Percentiles rank a stretch among this genome's conserved stretches.
Conservation (phyloP, 371 early-diverging fungal species). For the Mucor circinelloides region DNA sequence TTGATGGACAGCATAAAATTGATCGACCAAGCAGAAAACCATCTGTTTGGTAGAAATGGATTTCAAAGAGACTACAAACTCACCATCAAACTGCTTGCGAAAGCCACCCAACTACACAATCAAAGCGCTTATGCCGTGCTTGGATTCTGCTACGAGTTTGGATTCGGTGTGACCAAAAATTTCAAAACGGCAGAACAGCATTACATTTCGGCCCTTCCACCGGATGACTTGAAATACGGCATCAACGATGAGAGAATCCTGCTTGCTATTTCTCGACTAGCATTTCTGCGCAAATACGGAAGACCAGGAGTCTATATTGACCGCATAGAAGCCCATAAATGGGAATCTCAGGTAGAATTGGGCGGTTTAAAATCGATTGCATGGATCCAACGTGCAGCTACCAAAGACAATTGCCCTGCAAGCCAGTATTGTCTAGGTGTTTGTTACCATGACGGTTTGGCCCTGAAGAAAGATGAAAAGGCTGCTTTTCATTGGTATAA, state of each 20-base stretch:
- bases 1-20: neutral
- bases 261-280: slow-evolving; percentile 65
- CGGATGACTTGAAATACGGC: slow-evolving; percentile 39
- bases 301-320: slow-evolving; percentile 76
- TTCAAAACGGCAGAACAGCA: slow-evolving; percentile 57
- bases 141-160: slow-evolving; percentile 83
- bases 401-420: slow-evolving; percentile 44
- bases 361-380: slow-evolving; percentile 21
- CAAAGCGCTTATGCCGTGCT: slow-evolving; percentile 55
- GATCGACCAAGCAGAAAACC: slow-evolving; percentile 42
- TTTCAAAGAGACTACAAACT: slow-evolving; percentile 54
- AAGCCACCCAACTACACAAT: slow-evolving; percentile 36
- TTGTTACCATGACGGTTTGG: slow-evolving; percentile 77
- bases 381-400: slow-evolving; percentile 67
- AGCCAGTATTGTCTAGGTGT: slow-evolving; percentile 67
- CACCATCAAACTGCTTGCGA: slow-evolving; percentile 51
- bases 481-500: slow-evolving; percentile 69
- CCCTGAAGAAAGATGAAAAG: slow-evolving; percentile 53
- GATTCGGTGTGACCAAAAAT: slow-evolving; percentile 63
- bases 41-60: slow-evolving; percentile 62
- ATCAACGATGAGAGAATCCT: slow-evolving; percentile 53
- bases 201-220: slow-evolving; percentile 49
- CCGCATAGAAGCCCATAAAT: slow-evolving; percentile 68
- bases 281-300: slow-evolving; percentile 79
- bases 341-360: slow-evolving; percentile 46